Base-by-base conservation (phyloP, 441 rosid genomes). In the Eruca vesicaria region DNA sequence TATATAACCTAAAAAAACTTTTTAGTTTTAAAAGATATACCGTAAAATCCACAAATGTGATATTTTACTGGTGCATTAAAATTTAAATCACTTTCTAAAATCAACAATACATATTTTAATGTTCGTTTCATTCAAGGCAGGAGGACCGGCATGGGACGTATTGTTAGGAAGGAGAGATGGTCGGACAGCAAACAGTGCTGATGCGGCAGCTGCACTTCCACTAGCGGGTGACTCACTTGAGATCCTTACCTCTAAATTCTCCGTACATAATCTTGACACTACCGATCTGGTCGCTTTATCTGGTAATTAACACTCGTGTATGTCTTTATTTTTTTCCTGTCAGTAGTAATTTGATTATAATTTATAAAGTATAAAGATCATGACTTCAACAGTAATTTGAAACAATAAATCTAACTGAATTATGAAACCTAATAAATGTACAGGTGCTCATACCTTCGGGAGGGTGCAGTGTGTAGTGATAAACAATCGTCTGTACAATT, bases 401-500 rank as follows among this genome's bases (percentile, higher is more conserved):
- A 23, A 23, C 26, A 2, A 28, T 23, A 4, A 28, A 28, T 2
- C 31, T 2, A 2, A 18, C 5, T 20, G 15, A 55, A 2, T 15
- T 26, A 45, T 43, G 2, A 45, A 45, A n/a, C 20, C 15, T 45
- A 45, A 45, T 41, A 41, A 43, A 9, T 68, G 19, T 21, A 32
- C 63, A 83, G 92, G 92, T 29, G 81, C 80, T 56, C 93, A 86
- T 63, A 82, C 89, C 32, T 82, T 88, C 53, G 93, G 93, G 66
- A 53, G 74, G 38, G 93, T 88, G 12, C 80, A 74, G 72, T 88
- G 93, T 73, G 38, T 69, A 12, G 82, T 82, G 50, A 86, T 86
- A 81, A 60, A 45, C 76, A 72, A 70, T 74, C 84, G 92, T 68
- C 29, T 88, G 5, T 73, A 81, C 84, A 76, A 86, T 77, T 86